Base-by-base conservation (phyloP, 805 yeast genomes). In the Metschnikowia continentalis region DNA sequence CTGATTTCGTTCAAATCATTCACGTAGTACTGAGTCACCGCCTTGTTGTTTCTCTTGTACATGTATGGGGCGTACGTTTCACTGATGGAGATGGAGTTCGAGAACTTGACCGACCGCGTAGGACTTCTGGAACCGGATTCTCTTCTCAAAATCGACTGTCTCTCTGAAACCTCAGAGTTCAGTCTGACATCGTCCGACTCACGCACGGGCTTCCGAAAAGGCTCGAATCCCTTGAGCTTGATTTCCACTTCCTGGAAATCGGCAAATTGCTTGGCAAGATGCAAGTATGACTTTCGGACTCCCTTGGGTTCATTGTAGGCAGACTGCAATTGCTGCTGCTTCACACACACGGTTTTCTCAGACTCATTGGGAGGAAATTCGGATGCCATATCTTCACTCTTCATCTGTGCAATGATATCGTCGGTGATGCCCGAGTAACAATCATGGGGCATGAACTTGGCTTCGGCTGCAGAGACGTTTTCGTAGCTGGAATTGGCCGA, bases 21-120 rank as follows among this genome's bases (percentile, higher is more conserved):
- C 58, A 75, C 61, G 53, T 79, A 68, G 61, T 76, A 77, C 65
- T 75, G 80, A 35, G 82, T 80, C 51, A 80, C 76, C 8, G 69
- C 70, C 63, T 67, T 73, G 64, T 75, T 83, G 70, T 70, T 76
- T 46, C 89, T 72, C 57, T 80, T 77, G 61, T 84, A 84, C 55
- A 71, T 64, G 10, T 67, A 66, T 3, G 82, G 69, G 0, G 85
- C 73, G 56, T 71, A 77, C 1, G 88, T 81, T 48, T 79, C 79
- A 54, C 78, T 77, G 42, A 81, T 71, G 45, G 60, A 69, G 35
- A 82, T 69, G 52, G 71, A 70, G 50, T 77, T 74, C 7, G 81
- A 71, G 58, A 83, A 83, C 41, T 40, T 50, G 35, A 56, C 60
- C 5, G 40, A 44, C 22, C 41, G 15, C n/a, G 39, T 22, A 14